These are phyloP conservation scores for Eutrema yunnanense DNA, from an alignment of 345 rosid genomes.

Conservation along the genomic window DNA sequence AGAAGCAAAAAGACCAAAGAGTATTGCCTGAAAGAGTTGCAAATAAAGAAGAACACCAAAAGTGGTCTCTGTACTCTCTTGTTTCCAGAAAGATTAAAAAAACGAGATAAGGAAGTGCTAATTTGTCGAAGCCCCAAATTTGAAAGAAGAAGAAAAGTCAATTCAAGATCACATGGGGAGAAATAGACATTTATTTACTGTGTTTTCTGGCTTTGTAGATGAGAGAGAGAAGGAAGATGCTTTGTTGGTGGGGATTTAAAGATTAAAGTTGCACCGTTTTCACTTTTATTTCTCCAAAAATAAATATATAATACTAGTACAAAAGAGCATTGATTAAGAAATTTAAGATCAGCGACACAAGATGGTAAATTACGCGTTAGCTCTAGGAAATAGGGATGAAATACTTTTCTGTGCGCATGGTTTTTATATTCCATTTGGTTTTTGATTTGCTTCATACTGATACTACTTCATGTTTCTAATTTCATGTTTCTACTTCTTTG, in stretches of 20 bases:
- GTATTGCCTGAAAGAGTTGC: conserved; percentile 19
- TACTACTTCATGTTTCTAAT: no score
- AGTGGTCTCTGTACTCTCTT: conserved; percentile 3
- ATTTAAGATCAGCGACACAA: background rate
- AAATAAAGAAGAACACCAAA: conserved; percentile 4
- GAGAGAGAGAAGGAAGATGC: conserved; percentile 5
- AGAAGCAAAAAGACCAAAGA: background rate
- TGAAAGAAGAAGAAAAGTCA: conserved; percentile 19
- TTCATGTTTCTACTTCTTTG: no score
- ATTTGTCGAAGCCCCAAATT: background rate
- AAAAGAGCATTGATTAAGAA: background rate
- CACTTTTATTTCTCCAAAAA: background rate
- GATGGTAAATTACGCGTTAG: no score
- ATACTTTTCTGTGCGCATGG: no score
- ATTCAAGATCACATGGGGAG: conserved; percentile 21
- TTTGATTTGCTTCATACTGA: no score
- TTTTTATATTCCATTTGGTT: no score
- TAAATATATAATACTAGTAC: no score
- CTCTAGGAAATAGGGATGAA: no score
- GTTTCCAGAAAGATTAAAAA: background rate
- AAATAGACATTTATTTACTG: conserved; percentile 14
- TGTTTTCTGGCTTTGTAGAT: conserved; percentile 2
- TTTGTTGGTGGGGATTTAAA: conserved; percentile 15
- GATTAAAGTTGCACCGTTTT: conserved; percentile 17
- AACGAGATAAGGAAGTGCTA: background rate